Evolutionary conservation across 2,329 filamentous ascomycete species (phyloP), one percentile per base, ranked within the genome.

Genomic region (Daldinia sp.): DNA sequence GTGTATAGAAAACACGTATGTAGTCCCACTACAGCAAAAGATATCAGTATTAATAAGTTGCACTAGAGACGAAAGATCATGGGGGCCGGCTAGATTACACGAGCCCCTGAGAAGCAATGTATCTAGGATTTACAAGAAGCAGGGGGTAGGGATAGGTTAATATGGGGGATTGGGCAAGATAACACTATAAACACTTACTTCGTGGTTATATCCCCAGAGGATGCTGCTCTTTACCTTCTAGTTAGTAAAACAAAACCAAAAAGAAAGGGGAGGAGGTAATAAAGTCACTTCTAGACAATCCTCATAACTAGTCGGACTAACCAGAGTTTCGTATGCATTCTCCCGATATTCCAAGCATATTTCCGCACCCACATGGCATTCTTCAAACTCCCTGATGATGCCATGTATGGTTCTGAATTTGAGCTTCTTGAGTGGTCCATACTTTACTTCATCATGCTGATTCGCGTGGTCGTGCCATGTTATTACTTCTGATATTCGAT

Each of bases 391-490:
- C 46, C 33, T 51, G 13, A 6, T 18, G 46, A 51, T n/a, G 10
- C 46, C 28, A n/a, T 28, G 28, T 15, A 7, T 26, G 13, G 46
- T 51, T 51, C 26, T 26, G 13, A 51, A 9, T 33, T 15, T 48
- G 1, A 75, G 39, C 30, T 65, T 69, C 20, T 37, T 60, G 10
- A 71, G 60, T 3, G 57, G 65, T 28, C 73, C 71, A 18, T 70
- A 67, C 28, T 71, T 72, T 4, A 66, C 64, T 33, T 64, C 59
- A n/a, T 57, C 69, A 23, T 69, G 41, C n/a, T n/a, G 39, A 23
- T 70, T 70, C 15, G 48, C 68, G 44, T 53, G 60, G 9, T 71
- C 65, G 42, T 74, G 72, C 69, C 70, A 73, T 1, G 61, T 71
- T 26, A 63, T 56, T 3, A 73, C 53, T n/a, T 72, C 68, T 3